Conservation (phyloP, 2,329 filamentous ascomycete genomes). For the Cordyceps cicadae region DNA sequence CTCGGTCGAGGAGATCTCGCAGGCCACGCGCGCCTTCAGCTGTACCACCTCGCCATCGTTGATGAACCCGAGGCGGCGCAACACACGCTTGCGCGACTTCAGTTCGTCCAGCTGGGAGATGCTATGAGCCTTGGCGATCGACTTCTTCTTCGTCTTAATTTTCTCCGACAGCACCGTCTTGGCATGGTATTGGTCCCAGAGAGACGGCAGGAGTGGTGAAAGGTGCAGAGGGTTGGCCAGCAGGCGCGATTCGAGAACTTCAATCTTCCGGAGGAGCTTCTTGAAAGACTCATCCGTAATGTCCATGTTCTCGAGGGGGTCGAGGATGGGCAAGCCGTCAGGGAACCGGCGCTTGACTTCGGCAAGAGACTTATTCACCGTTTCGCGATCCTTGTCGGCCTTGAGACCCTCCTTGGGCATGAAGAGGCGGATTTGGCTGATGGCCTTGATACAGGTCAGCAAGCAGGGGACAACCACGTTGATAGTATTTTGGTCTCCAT, state of each 20-base stretch:
- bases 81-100: slow-evolving; percentile 89
- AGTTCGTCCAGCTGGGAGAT: slow-evolving; percentile 93
- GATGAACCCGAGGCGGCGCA: slow-evolving; percentile 90
- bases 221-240: slow-evolving; percentile 86
- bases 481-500: slow-evolving; percentile 23
- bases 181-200: slow-evolving; percentile 78
- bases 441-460: slow-evolving; percentile 73
- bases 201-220: slow-evolving; percentile 70
- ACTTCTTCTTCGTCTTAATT: slow-evolving; percentile 83
- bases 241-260: slow-evolving; percentile 86
- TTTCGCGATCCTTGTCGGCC: slow-evolving; percentile 53
- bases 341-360: slow-evolving; percentile 85
- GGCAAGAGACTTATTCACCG: slow-evolving; percentile 60
- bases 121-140: slow-evolving; percentile 74
- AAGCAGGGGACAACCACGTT: slow-evolving; percentile 61
- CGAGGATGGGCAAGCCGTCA: slow-evolving; percentile 79
- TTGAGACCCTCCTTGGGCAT: slow-evolving; percentile 66
- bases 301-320: slow-evolving; percentile 93
- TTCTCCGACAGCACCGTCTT: slow-evolving; percentile 70
- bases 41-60: slow-evolving; percentile 93
- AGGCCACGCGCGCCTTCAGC: slow-evolving; percentile 93
- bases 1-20: slow-evolving; percentile 85
- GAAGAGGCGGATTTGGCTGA: slow-evolving; percentile 77
- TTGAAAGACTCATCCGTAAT: slow-evolving; percentile 92
- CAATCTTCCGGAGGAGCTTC: slow-evolving; percentile 88